Conservation (phyloP, 2,329 filamentous ascomycete genomes). For the Calonectria ilicicola region DNA sequence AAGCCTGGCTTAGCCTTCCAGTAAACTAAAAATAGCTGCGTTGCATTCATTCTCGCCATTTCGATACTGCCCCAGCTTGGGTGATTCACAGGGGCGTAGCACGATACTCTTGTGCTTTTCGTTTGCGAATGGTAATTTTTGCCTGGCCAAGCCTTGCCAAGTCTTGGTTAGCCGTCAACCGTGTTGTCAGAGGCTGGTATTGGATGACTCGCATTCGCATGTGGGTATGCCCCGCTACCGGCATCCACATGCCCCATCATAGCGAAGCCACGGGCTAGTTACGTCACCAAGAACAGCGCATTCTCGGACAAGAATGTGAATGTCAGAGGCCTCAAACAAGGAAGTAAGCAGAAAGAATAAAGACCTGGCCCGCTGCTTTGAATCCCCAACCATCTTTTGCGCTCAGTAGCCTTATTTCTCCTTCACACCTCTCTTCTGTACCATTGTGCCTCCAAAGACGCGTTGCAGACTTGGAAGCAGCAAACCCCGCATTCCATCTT, state of each 20-base stretch:
- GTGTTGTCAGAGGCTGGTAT: background rate
- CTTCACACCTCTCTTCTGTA: background rate
- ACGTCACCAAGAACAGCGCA: too few relatives aligned
- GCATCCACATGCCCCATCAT: slow-evolving; percentile 27
- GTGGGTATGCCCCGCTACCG: slow-evolving; percentile 11
- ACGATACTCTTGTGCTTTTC: too few relatives aligned
- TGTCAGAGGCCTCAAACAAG: slow-evolving; percentile 30
- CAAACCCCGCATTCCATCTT: slow-evolving; percentile 9
- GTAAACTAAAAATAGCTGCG: too few relatives aligned
- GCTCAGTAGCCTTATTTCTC: background rate
- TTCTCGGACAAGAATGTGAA: slow-evolving; percentile 18
- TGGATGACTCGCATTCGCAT: slow-evolving; percentile 9
- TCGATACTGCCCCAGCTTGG: too few relatives aligned
- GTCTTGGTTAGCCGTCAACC: background rate
- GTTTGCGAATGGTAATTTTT: background rate
- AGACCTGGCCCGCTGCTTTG: background rate
- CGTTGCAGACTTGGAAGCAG: background rate
- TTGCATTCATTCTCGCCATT: too few relatives aligned
- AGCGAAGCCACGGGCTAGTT: slow-evolving; percentile 40
- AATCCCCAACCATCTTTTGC: background rate
- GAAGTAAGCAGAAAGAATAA: background rate
- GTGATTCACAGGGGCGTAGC: too few relatives aligned
- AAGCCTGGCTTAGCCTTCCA: too few relatives aligned
- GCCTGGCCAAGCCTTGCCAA: background rate
- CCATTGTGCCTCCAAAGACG: background rate